Base-by-base conservation (phyloP, 2,329 filamentous ascomycete species). In the Aspergillus sp. region DNA sequence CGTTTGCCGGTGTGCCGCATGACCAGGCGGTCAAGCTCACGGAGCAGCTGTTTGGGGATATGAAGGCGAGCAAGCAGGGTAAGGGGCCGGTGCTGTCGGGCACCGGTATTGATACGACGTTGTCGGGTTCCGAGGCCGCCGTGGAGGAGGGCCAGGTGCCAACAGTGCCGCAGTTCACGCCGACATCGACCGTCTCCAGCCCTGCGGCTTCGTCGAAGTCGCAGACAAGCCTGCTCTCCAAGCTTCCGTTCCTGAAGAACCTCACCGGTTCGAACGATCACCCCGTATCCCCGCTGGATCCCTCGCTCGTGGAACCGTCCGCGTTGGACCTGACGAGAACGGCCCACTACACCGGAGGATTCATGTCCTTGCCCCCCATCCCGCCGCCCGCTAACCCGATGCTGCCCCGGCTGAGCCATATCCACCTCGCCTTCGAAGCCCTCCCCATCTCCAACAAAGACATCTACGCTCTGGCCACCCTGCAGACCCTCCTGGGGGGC, bases 391-490 rank as follows among this genome's bases (percentile, higher is more conserved):
- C 78, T 1, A 90, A 87, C 68, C 86, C 88, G 28, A 82, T 83
- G 61, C 75, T 86, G 48, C 88, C 88, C 29, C 80, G 82, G 46
- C 83, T 96, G 57, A 94, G 88, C 19, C 87, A 98, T 69, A 90
- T 98, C 58, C 89, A 97, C 72, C 79, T 98, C 55, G 90, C 89
- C 48, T 97, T 98, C 59, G 93, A 98, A 73, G 90, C 89, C 28
- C 80, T 96, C 1, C 88, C 91, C 44, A 93, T 98, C 62, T 83
- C 81, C 26, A 91, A 86, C 2, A 82, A 88, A 8, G 91, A 97
- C 65, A 96, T 98, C 60, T 98, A 97, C 71, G 90, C 93, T 12
- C 82, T 97, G 40, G 93, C 93, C 5, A 95, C 91, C 0, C 77
- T 98, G 1, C 94, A 97, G 69, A 97, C 89, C 1, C 84, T 98